Evolutionary conservation across 2,329 filamentous ascomycete genomes (phyloP).

Genomic region (Alternaria atra): DNA sequence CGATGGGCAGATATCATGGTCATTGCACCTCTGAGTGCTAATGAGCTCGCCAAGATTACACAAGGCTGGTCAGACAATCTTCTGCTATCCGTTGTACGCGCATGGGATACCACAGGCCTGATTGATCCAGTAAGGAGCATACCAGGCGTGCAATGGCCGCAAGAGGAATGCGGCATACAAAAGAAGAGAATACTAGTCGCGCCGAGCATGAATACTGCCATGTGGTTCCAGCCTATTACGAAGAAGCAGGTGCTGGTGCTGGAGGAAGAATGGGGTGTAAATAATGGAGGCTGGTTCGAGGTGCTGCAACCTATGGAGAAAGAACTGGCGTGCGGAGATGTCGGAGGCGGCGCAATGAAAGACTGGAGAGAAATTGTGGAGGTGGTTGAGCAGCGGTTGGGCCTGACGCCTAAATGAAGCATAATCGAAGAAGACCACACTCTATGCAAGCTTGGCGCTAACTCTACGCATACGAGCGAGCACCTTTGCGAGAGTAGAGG

Average conservation of each 20-base stretch:
- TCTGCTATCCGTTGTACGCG: constrained; percentile 76
- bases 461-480: too few species aligned
- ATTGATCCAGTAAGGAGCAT: constrained; percentile 44
- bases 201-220: constrained; percentile 86
- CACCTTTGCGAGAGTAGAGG: neutral
- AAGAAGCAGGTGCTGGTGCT: constrained; percentile 73
- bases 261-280: constrained; percentile 75
- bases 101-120: constrained; percentile 76
- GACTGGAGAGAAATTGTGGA: constrained; percentile 79
- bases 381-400: constrained; percentile 62
- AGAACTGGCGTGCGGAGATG: constrained; percentile 83
- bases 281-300: constrained; percentile 66
- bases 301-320: constrained; percentile 79
- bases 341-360: constrained; percentile 83
- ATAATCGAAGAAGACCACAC: too few species aligned
- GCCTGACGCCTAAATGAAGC: constrained; percentile 15
- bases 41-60: constrained; percentile 84
- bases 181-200: constrained; percentile 75
- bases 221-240: constrained; percentile 89
- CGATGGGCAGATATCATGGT: constrained; percentile 83
- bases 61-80: constrained; percentile 81
- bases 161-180: constrained; percentile 33
- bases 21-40: constrained; percentile 83
- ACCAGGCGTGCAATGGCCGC: constrained; percentile 32
- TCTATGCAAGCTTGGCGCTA: neutral